phyloP scores from a whole-genome alignment of 2,329 filamentous ascomycete species.

The Hypoxylon sp. region DNA sequence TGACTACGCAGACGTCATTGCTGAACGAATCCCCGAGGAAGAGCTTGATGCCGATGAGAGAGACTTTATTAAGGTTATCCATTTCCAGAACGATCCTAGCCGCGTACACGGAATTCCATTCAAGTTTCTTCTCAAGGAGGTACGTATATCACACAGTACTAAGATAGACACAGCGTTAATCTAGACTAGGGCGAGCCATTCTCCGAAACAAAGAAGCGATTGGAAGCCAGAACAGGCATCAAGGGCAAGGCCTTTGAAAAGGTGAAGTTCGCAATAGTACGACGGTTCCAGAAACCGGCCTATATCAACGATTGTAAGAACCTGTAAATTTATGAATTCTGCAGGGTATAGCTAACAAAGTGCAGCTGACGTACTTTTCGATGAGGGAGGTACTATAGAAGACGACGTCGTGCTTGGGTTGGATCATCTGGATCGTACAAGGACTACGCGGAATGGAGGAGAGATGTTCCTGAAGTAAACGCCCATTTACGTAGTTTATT shows the following conservation, averaged over 20 bases:
- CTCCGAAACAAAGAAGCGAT: constrained; percentile 91
- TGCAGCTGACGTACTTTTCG: constrained; percentile 71
- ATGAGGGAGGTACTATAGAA: constrained; percentile 63
- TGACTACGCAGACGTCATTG: constrained; percentile 86
- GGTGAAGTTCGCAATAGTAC: constrained; percentile 92
- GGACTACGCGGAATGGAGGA: constrained; percentile 71
- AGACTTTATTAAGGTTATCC: constrained; percentile 83
- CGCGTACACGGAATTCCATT: constrained; percentile 92
- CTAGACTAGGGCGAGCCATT: constrained; percentile 81
- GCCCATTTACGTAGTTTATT: constrained; percentile 15
- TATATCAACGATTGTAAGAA: constrained; percentile 89
- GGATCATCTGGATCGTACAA: constrained; percentile 75
- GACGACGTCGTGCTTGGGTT: constrained; percentile 76
- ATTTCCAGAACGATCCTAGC: constrained; percentile 91
- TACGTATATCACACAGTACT: constrained; percentile 59
- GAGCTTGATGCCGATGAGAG: constrained; percentile 71
- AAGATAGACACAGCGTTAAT: constrained; percentile 38
- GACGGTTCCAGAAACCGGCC: constrained; percentile 78
- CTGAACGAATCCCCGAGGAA: constrained; percentile 84
- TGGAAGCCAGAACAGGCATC: constrained; percentile 92
- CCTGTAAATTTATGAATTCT: neutral
- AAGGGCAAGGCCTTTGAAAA: constrained; percentile 99
- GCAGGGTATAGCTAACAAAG: constrained; percentile 45
- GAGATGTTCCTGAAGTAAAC: constrained; percentile 71
- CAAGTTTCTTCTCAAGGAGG: constrained; percentile 86